A percentile compares a stretch with the other conserved stretches of the same genome.
phyloP scores from a whole-genome alignment of 768 basidiomycete species.

The Holtermannia corniformis region DNA sequence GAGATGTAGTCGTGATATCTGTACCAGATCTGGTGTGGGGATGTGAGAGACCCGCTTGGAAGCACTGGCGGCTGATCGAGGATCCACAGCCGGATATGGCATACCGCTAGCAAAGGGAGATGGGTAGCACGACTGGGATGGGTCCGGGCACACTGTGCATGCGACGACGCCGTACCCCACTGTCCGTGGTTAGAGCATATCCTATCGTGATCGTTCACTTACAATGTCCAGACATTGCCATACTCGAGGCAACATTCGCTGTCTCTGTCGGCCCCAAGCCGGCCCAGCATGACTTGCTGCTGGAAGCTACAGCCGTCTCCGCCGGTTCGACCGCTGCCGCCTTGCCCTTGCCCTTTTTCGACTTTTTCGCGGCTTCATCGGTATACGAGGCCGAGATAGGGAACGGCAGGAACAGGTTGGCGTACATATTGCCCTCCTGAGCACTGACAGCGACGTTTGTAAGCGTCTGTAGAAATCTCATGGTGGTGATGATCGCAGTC shows the following conservation, averaged over 20 bases:
- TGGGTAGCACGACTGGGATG: slow-evolving; percentile 16
- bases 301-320: background rate
- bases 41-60: background rate
- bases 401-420: slow-evolving; percentile 33
- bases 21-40: slow-evolving; percentile 18
- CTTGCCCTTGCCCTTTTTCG: slow-evolving; percentile 20
- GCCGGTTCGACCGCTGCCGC: background rate
- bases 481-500: too few relatives aligned
- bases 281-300: slow-evolving; percentile 21
- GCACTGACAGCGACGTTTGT: too few relatives aligned
- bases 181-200: slow-evolving; percentile 3
- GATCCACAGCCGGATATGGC: slow-evolving; percentile 33
- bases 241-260: slow-evolving; percentile 14
- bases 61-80: slow-evolving; percentile 12
- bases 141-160: slow-evolving; percentile 21
- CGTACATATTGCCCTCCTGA: slow-evolving; percentile 33
- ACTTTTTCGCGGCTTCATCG: background rate
- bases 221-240: slow-evolving; percentile 29
- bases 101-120: slow-evolving; percentile 22
- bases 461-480: too few relatives aligned
- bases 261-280: slow-evolving; percentile 18
- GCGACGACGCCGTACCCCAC: slow-evolving; percentile 33
- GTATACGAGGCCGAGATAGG: slow-evolving; percentile 9
- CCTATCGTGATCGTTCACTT: slow-evolving; percentile 1
- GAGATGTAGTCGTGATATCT: slow-evolving; percentile 34